Evolutionary conservation across 2,329 filamentous ascomycete genomes (phyloP), one percentile per base, ranked within the genome.

Genomic region (Ceratocystis ficicola): DNA sequence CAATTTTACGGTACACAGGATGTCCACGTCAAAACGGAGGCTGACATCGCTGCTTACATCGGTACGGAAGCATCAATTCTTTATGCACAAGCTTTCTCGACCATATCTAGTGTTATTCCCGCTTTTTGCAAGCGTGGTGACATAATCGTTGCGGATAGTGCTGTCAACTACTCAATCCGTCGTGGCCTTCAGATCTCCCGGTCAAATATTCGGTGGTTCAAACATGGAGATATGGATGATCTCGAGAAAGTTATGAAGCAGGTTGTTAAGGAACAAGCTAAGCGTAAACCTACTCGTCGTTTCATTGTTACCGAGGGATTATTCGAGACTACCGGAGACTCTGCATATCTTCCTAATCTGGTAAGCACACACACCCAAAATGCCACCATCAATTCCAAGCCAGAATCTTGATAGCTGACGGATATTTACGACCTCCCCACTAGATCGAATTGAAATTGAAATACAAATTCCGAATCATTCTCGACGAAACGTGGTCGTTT

Each of bases 1-100:
- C 92, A 95, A 69, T 99, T 99, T 78, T 99, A 99, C 77, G 94
- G 92, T 70, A 99, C 91, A 41, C 93, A 97, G 75, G 94, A 99
- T 76, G 92, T 97, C 59, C 94, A 99, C 76, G 93, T 96, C 84
- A 94, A 95, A 79, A 91, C 90, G 17, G 94, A 99, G 77, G 85
- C 89, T 66, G 93, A 97, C 74, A 92, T 99, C 72, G 91, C 94
- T 28, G 83, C 88, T 8, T 95, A 93, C 73, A 77, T 99, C 30
- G 94, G 94, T 28, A 90, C 89, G 1, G 86, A 92, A 65, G 86
- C 88, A 41, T 95, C 90, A 73, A 97, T 99, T 70, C 86, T 99
- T 68, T 99, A 99, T 73, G 89, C 94, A 0, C 94, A 99, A 74
- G 87, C 92, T 3, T 97, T 99, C 74, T 95, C 90, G 30, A 96